Evolutionary conservation across 495 filamentous ascomycete genomes (phyloP).

Genomic region (Penicillium argentinense): DNA sequence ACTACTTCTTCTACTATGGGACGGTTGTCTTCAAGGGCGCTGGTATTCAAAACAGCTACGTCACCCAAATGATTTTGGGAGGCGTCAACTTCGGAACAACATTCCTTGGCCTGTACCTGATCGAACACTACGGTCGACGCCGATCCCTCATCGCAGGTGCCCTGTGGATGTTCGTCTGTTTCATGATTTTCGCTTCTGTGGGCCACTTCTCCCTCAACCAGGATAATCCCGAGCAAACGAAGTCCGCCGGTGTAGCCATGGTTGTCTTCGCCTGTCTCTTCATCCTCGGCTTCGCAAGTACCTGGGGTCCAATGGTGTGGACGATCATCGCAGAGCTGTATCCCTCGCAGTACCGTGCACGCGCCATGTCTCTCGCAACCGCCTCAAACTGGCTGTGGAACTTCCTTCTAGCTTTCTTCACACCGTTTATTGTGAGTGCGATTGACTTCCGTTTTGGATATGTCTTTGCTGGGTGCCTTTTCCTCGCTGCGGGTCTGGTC

Average conservation of each 20-base stretch:
- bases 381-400: slow-evolving; percentile 88
- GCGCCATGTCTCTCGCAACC: slow-evolving; percentile 73
- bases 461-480: slow-evolving; percentile 71
- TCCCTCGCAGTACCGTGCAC: slow-evolving; percentile 70
- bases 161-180: slow-evolving; percentile 68
- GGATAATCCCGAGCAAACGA: slow-evolving; percentile 45
- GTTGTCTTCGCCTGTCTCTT: slow-evolving; percentile 73
- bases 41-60: slow-evolving; percentile 64
- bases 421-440: slow-evolving; percentile 65
- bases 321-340: slow-evolving; percentile 77
- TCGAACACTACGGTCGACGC: slow-evolving; percentile 68
- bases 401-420: slow-evolving; percentile 80
- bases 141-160: slow-evolving; percentile 65
- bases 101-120: slow-evolving; percentile 66
- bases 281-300: slow-evolving; percentile 55
- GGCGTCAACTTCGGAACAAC: slow-evolving; percentile 72
- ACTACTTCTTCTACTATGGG: slow-evolving; percentile 77
- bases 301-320: slow-evolving; percentile 87
- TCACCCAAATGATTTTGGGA: slow-evolving; percentile 72
- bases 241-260: slow-evolving; percentile 64
- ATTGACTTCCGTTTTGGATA: slow-evolving; percentile 77
- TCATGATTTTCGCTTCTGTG: slow-evolving; percentile 69
- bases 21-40: slow-evolving; percentile 67
- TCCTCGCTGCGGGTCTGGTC: slow-evolving; percentile 59
- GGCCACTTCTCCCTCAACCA: slow-evolving; percentile 60